phyloP scores from a whole-genome alignment of 352 stramenopile genomes.

The Globisporangium recalcitrans region DNA sequence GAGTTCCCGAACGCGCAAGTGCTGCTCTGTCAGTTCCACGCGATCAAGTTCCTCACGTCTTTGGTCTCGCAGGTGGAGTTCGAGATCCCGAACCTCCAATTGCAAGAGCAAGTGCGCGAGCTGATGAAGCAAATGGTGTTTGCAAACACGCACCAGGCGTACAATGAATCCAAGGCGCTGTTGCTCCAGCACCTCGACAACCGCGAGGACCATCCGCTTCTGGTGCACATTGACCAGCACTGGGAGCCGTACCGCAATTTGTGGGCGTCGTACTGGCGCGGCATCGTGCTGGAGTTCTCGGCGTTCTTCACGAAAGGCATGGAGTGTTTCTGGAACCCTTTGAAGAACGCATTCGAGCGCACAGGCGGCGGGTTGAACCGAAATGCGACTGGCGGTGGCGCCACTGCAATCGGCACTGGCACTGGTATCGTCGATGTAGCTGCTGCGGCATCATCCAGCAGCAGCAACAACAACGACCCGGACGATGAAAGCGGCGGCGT shows the following conservation, averaged over 20 bases:
- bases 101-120: slow-evolving; percentile 40
- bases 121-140: slow-evolving; percentile 63
- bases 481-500: background rate
- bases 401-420: background rate
- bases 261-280: slow-evolving; percentile 57
- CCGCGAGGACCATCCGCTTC: slow-evolving; percentile 31
- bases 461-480: background rate
- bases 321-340: slow-evolving; percentile 56
- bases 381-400: slow-evolving; percentile 7
- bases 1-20: slow-evolving; percentile 56
- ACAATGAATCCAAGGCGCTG: slow-evolving; percentile 43
- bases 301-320: slow-evolving; percentile 59
- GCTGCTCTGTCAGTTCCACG: slow-evolving; percentile 65
- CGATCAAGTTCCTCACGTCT: slow-evolving; percentile 57
- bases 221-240: slow-evolving; percentile 43
- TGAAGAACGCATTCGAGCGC: slow-evolving; percentile 54
- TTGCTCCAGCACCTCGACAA: slow-evolving; percentile 36
- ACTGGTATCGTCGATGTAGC: slow-evolving; percentile 3
- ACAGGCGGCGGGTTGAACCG: slow-evolving; percentile 16
- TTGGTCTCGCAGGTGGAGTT: slow-evolving; percentile 42
- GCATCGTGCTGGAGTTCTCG: slow-evolving; percentile 59
- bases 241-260: slow-evolving; percentile 60
- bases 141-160: slow-evolving; percentile 40
- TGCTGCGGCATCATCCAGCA: background rate
- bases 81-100: slow-evolving; percentile 27